Evolutionary conservation across 2,329 filamentous ascomycete genomes (phyloP), one percentile per base, ranked within the genome.

Genomic region (Fusarium albosuccineum): DNA sequence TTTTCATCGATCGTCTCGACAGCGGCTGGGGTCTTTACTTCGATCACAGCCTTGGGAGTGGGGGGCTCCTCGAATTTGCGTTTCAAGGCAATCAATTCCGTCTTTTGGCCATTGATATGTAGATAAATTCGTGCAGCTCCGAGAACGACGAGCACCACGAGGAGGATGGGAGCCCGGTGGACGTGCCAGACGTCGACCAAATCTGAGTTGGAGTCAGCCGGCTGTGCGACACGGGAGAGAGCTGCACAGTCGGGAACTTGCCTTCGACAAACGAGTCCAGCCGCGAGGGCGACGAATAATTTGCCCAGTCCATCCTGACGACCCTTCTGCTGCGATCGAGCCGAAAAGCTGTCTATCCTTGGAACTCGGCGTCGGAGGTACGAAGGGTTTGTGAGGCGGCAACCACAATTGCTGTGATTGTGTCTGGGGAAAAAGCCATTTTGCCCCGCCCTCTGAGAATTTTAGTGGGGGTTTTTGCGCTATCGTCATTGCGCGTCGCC

Each of bases 161-260:
- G 67, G 14, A 85, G 76, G 29, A 85, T 78, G 1, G 80, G 76
- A 14, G 82, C 81, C 22, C 84, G 81, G 62, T 84, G 77, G 50
- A 74, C 64, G 66, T 86, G 83, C 84, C 84, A 86, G 9, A 78
- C 59, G 46, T 82, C 80, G 10, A 83, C 71, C 57, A 78, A 50
- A 45, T 79, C 80, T 81, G 55, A 16, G 14, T 10, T 41, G 42
- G 34, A 65, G 51, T 66, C 42, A 60, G 57, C 60, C 60, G 16
- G 46, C 57, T 44, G 57, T 53, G 60, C 36, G 49, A 55, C 46
- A 52, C n/a, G 42, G 33, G 33, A 29, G 11, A 40, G 29, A 52
- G 39, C 10, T 37, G 30, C 3, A n/a, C n/a, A 17, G 30, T 6
- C 33, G 58, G 30, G 58, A 30, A 45, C 65, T 66, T 46, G 72